Percentiles rank a stretch among this genome's conserved stretches.
These are phyloP conservation scores for Acer campestre DNA, from an alignment of 345 rosid species.

Conservation along the genomic window DNA sequence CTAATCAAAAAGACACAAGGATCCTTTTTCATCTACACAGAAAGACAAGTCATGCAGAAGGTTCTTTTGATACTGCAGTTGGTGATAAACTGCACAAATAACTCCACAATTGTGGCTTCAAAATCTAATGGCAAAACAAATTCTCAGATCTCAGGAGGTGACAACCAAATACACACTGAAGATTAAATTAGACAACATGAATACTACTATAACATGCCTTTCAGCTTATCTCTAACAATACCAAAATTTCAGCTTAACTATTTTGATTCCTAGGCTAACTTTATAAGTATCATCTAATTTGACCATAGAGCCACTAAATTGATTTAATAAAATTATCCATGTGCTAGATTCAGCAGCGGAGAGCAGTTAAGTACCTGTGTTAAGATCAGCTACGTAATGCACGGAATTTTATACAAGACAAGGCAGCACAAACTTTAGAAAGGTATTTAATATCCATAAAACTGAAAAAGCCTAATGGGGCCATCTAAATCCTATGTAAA, in stretches of 20 bases:
- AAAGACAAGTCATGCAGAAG: background rate
- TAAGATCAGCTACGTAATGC: background rate
- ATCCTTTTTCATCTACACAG: background rate
- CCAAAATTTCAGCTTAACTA: conserved; percentile 5
- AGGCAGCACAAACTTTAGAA: background rate
- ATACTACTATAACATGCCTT: background rate
- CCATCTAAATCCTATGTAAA: background rate
- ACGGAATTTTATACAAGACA: background rate
- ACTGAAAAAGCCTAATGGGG: background rate
- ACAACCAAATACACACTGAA: background rate
- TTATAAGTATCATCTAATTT: background rate
- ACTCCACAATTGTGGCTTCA: background rate
- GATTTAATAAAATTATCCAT: background rate
- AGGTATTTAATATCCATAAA: background rate
- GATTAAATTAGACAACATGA: background rate
- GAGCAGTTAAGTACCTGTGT: background rate
- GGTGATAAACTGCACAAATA: background rate
- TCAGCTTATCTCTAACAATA: conserved; percentile 3
- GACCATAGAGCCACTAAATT: background rate
- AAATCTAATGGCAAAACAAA: background rate
- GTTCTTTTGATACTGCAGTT: background rate
- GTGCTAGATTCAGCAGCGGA: background rate
- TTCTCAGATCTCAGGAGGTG: background rate
- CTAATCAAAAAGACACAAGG: background rate
- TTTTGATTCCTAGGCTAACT: background rate